These are phyloP conservation scores for Pythium rhizo-oryzae DNA, from an alignment of 352 stramenopile genomes.

Conservation along the genomic window DNA sequence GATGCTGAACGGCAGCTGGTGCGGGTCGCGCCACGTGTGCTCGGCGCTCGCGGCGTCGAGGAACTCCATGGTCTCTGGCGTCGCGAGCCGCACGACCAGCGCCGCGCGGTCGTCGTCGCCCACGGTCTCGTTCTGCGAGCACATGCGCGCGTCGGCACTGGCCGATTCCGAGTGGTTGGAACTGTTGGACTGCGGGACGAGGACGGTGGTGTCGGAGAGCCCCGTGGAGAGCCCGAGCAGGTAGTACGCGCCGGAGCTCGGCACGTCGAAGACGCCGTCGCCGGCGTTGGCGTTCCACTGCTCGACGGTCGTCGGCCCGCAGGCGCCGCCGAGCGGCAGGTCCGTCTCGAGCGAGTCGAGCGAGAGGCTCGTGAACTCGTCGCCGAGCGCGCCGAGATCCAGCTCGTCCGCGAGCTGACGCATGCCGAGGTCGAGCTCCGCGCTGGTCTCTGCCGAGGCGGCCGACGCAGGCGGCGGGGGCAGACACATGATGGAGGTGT, in stretches of 20 bases:
- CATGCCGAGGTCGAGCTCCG: neutral
- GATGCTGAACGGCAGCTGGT: constrained; percentile 14
- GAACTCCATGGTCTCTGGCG: constrained; percentile 26
- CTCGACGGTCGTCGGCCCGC: constrained; percentile 9
- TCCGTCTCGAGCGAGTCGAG: neutral
- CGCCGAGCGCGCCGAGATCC: neutral
- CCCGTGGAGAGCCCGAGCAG: constrained; percentile 20
- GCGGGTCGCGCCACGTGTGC: constrained; percentile 31
- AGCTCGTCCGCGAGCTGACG: constrained; percentile 1
- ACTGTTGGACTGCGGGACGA: neutral
- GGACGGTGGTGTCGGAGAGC: constrained; percentile 3
- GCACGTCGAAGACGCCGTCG: constrained; percentile 26
- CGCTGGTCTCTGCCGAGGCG: too few species aligned
- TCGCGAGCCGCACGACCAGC: constrained; percentile 27
- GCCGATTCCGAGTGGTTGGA: too few species aligned
- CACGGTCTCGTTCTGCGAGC: constrained; percentile 22
- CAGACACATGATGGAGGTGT: constrained; percentile 23
- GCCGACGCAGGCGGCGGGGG: neutral
- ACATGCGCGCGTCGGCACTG: constrained; percentile 6
- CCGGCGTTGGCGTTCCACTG: constrained; percentile 22
- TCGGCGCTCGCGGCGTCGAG: constrained; percentile 26
- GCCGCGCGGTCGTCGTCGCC: constrained; percentile 23
- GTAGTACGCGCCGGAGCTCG: constrained; percentile 21
- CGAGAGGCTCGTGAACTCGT: constrained; percentile 2
- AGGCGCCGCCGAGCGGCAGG: neutral